These are phyloP conservation scores for Blastobotrys persicus DNA, from an alignment of 1,139 yeast genomes.

Conservation along the genomic window DNA sequence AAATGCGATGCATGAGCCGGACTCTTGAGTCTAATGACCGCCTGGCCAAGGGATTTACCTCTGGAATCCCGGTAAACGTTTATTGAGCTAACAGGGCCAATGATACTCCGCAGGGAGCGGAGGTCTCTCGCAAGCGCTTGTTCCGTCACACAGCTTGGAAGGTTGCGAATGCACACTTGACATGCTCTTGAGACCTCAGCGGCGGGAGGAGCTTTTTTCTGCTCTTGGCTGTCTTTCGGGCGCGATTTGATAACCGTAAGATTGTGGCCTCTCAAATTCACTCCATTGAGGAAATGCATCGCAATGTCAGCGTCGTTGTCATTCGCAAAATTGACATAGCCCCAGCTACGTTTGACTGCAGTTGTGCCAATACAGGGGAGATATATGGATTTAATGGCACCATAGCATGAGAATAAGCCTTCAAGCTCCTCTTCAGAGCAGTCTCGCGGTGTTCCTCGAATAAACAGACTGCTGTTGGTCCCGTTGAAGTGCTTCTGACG, in stretches of 20 bases:
- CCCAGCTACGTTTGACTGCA: slow-evolving; percentile 22
- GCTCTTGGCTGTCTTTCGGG: background rate
- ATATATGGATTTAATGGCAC: slow-evolving; percentile 59
- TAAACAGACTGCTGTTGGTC: slow-evolving; percentile 76
- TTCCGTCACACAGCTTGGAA: background rate
- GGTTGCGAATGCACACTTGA: background rate
- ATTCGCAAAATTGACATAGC: slow-evolving; percentile 20
- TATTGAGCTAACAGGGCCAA: background rate
- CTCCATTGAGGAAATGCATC: slow-evolving; percentile 12
- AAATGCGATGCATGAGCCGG: background rate
- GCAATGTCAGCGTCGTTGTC: slow-evolving; percentile 14
- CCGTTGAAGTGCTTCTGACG: slow-evolving; percentile 76
- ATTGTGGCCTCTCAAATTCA: slow-evolving; percentile 8
- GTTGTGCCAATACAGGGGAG: slow-evolving; percentile 13
- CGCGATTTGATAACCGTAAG: slow-evolving; percentile 2
- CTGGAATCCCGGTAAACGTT: background rate
- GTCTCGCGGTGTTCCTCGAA: slow-evolving; percentile 66
- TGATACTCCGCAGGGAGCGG: background rate
- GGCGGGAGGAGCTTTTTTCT: background rate
- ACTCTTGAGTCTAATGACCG: background rate
- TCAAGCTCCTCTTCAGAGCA: slow-evolving; percentile 57
- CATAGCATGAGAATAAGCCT: slow-evolving; percentile 58
- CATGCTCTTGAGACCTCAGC: background rate
- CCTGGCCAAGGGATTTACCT: slow-evolving; percentile 5
- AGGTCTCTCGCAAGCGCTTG: background rate